Conservation (phyloP, 73 alveolate genomes). For the Tetrahymena thermophila region DNA sequence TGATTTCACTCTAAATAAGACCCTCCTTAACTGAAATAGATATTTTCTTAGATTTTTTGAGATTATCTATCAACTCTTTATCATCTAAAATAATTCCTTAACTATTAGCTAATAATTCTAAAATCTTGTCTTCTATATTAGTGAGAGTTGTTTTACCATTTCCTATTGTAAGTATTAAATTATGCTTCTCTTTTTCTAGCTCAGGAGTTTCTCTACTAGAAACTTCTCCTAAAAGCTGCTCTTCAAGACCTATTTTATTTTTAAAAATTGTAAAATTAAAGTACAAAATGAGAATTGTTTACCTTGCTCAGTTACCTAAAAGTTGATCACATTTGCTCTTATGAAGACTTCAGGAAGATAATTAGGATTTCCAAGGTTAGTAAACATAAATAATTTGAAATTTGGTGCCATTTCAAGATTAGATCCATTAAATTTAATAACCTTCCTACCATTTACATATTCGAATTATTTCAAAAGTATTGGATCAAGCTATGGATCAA, state of each 20-base stretch:
- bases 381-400: constrained; percentile 79
- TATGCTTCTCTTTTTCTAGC: constrained; percentile 81
- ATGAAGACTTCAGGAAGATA: constrained; percentile 88
- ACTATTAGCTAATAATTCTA: constrained; percentile 77
- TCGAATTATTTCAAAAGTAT: constrained; percentile 54
- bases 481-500: constrained; percentile 84
- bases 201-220: constrained; percentile 89
- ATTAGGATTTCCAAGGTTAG: constrained; percentile 90
- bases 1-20: constrained; percentile 70
- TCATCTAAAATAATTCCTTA: constrained; percentile 86
- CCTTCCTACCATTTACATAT: constrained; percentile 58
- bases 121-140: constrained; percentile 78
- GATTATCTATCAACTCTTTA: constrained; percentile 70
- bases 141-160: constrained; percentile 74
- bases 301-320: constrained; percentile 90
- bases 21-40: constrained; percentile 74
- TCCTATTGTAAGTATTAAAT: constrained; percentile 73
- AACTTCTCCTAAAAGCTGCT: constrained; percentile 89
- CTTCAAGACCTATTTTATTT: constrained; percentile 71
- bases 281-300: background rate
- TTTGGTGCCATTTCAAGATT: constrained; percentile 78
- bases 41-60: constrained; percentile 74
- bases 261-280: background rate
- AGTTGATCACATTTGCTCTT: constrained; percentile 87
- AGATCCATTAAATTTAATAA: constrained; percentile 74